Conservation (phyloP, 2,329 filamentous ascomycete genomes). For the Talaromyces rugulosus region DNA sequence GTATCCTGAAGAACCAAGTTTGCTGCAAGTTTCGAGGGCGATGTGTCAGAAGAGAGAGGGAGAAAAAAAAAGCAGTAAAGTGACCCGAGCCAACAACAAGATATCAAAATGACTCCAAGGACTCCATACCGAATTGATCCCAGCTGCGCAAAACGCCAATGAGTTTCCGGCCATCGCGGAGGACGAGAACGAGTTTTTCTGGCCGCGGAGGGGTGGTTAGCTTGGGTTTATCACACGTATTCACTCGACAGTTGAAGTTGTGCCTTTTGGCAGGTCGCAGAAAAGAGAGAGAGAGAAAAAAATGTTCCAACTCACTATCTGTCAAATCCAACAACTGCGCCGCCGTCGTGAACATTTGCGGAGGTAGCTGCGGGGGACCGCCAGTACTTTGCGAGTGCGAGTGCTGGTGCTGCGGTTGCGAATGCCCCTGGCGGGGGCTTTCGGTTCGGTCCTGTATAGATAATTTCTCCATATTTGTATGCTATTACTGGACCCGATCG, state of each 20-base stretch:
- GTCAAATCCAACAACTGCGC: conserved; percentile 93
- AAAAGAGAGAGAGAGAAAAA: not conserved
- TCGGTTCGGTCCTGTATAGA: conserved; percentile 8
- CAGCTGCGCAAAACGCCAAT: conserved; percentile 90
- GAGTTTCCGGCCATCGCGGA: conserved; percentile 90
- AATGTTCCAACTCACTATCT: conserved; percentile 66
- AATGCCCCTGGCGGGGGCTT: conserved; percentile 9
- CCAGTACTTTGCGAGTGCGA: conserved; percentile 20
- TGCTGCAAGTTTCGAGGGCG: conserved; percentile 49
- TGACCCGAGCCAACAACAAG: not conserved
- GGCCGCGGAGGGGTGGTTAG: conserved; percentile 16
- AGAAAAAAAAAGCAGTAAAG: not conserved
- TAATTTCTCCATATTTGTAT: conserved; percentile 11
- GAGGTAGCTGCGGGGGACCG: conserved; percentile 47
- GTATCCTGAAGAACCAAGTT: conserved; percentile 95
- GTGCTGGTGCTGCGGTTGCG: conserved; percentile 19
- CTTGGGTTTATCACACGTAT: conserved; percentile 13
- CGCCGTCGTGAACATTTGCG: conserved; percentile 98
- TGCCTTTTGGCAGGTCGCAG: too few species aligned
- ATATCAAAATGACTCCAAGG: not conserved
- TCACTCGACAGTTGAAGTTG: not conserved
- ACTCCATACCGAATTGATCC: conserved; percentile 85
- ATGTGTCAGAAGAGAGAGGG: not conserved
- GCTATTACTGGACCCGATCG: not conserved
- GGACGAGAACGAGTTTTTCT: conserved; percentile 93